Evolutionary conservation across 805 yeast genomes (phyloP).

Genomic region (Yarrowia sp.): DNA sequence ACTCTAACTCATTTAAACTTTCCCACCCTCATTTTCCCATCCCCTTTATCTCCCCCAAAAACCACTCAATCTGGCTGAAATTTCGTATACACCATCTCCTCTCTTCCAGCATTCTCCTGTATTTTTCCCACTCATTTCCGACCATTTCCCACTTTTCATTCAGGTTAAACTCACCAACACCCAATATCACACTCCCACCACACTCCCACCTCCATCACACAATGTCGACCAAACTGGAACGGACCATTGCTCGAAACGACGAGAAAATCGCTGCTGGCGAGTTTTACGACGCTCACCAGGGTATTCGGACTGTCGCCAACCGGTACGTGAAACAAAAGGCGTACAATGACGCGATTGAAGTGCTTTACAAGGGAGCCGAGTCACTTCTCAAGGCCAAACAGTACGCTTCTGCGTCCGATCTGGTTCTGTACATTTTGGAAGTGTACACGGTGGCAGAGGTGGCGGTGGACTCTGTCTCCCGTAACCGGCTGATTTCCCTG

Average conservation of each 20-base stretch:
- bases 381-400: constrained; percentile 67
- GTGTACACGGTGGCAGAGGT: constrained; percentile 56
- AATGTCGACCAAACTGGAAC: constrained; percentile 26
- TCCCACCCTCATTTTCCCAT: too few species aligned
- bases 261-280: constrained; percentile 61
- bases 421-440: constrained; percentile 68
- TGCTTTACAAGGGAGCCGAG: constrained; percentile 68
- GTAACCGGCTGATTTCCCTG: constrained; percentile 48
- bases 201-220: not conserved
- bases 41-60: too few species aligned
- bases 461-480: constrained; percentile 45
- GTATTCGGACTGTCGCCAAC: constrained; percentile 83
- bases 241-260: constrained; percentile 32
- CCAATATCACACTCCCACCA: not conserved
- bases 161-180: not conserved
- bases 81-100: too few species aligned
- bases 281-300: constrained; percentile 94
- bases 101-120: too few species aligned
- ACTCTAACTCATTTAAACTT: too few species aligned
- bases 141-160: too few species aligned
- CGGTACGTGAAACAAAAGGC: constrained; percentile 71
- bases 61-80: too few species aligned
- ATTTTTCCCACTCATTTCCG: too few species aligned
- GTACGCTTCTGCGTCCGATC: constrained; percentile 78
- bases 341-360: constrained; percentile 67